Percentiles rank a stretch among this genome's conserved stretches.
Conservation (phyloP, 2,329 filamentous ascomycete species). For the Cercospora sojina region DNA sequence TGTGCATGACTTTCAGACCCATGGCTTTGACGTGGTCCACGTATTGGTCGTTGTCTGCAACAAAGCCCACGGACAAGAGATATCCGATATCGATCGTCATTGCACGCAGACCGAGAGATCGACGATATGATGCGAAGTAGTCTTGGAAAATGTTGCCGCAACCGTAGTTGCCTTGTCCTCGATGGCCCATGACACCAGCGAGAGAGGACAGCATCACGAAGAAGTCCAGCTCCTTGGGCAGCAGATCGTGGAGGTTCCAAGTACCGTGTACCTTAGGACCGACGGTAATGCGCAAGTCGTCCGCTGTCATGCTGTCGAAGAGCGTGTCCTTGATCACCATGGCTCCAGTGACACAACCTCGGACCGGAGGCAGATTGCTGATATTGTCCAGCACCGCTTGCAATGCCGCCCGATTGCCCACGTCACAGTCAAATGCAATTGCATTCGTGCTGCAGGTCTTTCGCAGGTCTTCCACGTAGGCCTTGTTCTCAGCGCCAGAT, state of each 20-base stretch:
- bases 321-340: conserved; percentile 35
- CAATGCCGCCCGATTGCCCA: conserved; percentile 16
- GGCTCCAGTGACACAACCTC: conserved; percentile 44
- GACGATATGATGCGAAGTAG: conserved; percentile 32
- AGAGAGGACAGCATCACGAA: conserved; percentile 35
- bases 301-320: conserved; percentile 30
- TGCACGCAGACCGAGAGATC: conserved; percentile 27
- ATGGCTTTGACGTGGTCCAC: conserved; percentile 17
- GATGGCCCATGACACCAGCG: conserved; percentile 28
- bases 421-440: not conserved
- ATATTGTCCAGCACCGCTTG: conserved; percentile 25
- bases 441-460: not conserved
- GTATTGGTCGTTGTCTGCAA: conserved; percentile 18
- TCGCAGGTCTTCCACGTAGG: not conserved
- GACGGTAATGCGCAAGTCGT: conserved; percentile 15
- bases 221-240: conserved; percentile 33
- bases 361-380: conserved; percentile 37
- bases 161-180: conserved; percentile 43
- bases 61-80: conserved; percentile 36
- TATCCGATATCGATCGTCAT: conserved; percentile 35
- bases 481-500: not conserved
- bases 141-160: conserved; percentile 44
- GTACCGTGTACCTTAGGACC: conserved; percentile 34
- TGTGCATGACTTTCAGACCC: conserved; percentile 16
- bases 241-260: conserved; percentile 29